Evolutionary conservation across 2,329 filamentous ascomycete genomes (phyloP).

Genomic region (Magnaporthiopsis incrustans): DNA sequence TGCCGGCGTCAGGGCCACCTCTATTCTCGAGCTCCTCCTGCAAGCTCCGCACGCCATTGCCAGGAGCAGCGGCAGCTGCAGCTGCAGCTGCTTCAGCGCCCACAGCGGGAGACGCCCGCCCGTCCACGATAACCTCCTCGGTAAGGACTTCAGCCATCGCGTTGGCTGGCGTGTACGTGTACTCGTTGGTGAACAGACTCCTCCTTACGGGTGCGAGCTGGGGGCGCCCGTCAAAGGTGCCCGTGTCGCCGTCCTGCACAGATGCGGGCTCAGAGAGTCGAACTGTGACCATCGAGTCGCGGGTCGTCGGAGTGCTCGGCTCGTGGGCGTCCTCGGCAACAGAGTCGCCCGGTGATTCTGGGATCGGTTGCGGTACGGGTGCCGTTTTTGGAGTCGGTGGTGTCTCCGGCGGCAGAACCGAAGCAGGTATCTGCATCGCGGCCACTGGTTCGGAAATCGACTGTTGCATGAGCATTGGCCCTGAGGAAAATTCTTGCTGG

Average conservation of each 20-base stretch:
- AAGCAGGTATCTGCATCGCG: no score
- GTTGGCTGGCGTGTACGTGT: slow-evolving; percentile 14
- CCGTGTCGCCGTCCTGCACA: slow-evolving; percentile 21
- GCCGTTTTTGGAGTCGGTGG: neutral
- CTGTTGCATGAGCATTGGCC: neutral
- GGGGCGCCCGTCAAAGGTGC: slow-evolving; percentile 13
- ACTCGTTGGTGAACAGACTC: slow-evolving; percentile 15
- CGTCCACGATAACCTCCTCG: slow-evolving; percentile 10
- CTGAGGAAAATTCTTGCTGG: neutral
- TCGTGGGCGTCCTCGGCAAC: neutral
- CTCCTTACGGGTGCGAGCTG: slow-evolving; percentile 11
- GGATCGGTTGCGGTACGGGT: neutral
- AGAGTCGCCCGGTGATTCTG: neutral
- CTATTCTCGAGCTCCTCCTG: slow-evolving; percentile 13
- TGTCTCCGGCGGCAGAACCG: neutral
- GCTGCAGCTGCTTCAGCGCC: neutral
- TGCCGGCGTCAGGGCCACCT: neutral
- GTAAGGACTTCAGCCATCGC: slow-evolving; percentile 12
- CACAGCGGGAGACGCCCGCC: neutral
- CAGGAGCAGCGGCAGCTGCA: neutral
- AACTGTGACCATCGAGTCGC: slow-evolving; percentile 62
- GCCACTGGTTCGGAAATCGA: neutral
- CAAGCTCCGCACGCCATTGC: slow-evolving; percentile 7
- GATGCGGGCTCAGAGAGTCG: slow-evolving; percentile 48
- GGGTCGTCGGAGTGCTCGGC: slow-evolving; percentile 15